Evolutionary conservation across 2,329 filamentous ascomycete species (phyloP), one percentile per base, ranked within the genome.

Genomic region (Pseudogymnoascus sp.): DNA sequence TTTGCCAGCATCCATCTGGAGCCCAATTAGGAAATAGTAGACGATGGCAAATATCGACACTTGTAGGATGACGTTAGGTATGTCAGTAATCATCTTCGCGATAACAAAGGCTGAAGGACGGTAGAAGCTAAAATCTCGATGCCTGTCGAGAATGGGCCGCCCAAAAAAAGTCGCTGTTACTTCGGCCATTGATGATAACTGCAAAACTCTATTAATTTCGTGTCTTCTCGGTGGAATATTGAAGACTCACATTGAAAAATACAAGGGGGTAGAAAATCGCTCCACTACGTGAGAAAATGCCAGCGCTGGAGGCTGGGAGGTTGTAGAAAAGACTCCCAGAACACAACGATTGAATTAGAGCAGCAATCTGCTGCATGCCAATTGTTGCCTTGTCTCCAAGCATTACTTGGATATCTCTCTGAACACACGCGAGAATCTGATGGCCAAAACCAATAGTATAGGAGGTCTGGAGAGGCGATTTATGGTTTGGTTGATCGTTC

Each of bases 301-400:
- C 87, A 1, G 74, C 77, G 0, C 84, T 83, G 60, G 81, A 83
- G 21, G 75, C 65, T 0, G 85, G 80, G 0, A 86, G 82, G 63
- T 85, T 79, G 74, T 89, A 90, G 74, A 90, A 90, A 3, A 89
- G 77, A 0, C 86, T 88, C 5, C 86, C 86, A 1, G 81, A 78
- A 64, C 89, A 82, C 4, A 90, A 73, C 0, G 86, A 85, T 68
- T 87, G 83, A 0, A 79, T 68, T 6, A 88, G 69, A 1, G 82
- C 85, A 0, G 81, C 79, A 4, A 78, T 73, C 68, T 88, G 85
- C 70, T 86, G 87, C 74, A 87, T 84, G 66, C 86, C 67, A 39
- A 88, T 83, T 0, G 84, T 85, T 0, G 81, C 78, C 67, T 85
- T 86, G 72, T 89, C 85, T 45, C 86, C 86, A 78, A 81, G 83